Evolutionary conservation across 495 filamentous ascomycete genomes (phyloP), one percentile per base, ranked within the genome.

Genomic region (Aspergillus cavernicola): DNA sequence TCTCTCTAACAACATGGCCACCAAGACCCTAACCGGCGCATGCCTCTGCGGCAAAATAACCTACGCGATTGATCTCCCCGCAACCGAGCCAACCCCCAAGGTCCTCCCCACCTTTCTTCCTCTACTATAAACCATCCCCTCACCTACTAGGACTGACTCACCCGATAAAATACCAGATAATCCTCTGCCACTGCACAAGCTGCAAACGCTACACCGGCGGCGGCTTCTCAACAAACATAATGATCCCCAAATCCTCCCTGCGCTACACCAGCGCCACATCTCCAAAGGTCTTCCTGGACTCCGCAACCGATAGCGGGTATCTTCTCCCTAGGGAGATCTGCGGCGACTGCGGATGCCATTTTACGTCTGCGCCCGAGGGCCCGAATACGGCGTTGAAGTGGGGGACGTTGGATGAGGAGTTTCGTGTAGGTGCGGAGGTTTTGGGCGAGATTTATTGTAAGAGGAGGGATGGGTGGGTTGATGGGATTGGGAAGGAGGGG

Each of bases 151-250:
- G n/a, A 11, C 20, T 20, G 16, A 33, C 12, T 10, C 23, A 24
- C 7, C 13, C 22, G n/a, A n/a, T n/a, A 23, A 37, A 31, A 36
- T 2, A 40, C 13, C 24, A 66, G 66, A 16, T 68, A 12, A 47
- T 59, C 28, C 32, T 64, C 58, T 69, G 66, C 46, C 64, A 69
- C 66, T 69, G 66, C 58, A 63, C 42, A 15, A 62, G 38, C 48
- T 69, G 66, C 60, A 66, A 69, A 36, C 61, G 59, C 16, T 57
- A 63, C 52, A 65, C 64, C 4, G 64, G 66, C 53, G 56, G 62
- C 35, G 46, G 47, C 38, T 69, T 65, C 52, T 65, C 62, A 11
- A 45, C 66, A 31, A 66, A 66, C 42, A 53, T 66, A 31, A 39
- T 66, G 43, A 47, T 66, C 37, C 60, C 60, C 0, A 31, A 50